Evolutionary conservation across 805 yeast genomes (phyloP), one percentile per base, ranked within the genome.

Genomic region (Lachancea dasiensis): DNA sequence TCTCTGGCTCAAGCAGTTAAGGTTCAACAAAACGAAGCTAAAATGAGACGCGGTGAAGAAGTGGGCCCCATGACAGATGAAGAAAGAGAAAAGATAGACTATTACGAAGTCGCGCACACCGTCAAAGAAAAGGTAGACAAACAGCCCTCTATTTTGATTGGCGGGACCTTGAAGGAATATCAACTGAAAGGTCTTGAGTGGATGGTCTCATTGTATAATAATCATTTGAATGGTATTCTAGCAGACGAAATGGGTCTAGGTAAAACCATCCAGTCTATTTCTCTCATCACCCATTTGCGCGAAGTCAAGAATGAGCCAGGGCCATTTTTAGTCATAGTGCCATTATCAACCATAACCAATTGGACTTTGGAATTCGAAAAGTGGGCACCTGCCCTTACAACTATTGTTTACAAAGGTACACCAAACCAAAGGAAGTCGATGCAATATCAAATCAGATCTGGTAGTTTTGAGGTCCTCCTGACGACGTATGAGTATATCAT

Each of bases 181-280:
- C 95, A 92, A 64, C 23, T 92, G 34, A 83, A 83, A 58, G 99
- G 99, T 56, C 69, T 92, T 40, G 96, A 92, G 58, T 92, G 99
- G 99, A 92, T 92, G 98, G 95, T 92, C 3, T 92, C 98, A 0
- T 65, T 92, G 42, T 92, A 75, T 67, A 92, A 92, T 59, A 92
- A 92, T 63, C 95, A 86, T 60, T 72, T 92, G 53, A 92, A 92
- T 58, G 99, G 99, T 69, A 92, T 92, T 48, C 65, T 92, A 41
- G 99, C 99, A 1, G 99, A 92, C 68, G 99, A 92, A 64, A 92
- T 92, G 99, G 99, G 99, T 46, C 70, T 92, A 45, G 99, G 99
- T 61, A 92, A 92, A 60, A 92, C 99, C 62, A 69, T 52, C 73
- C 94, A 84, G 59, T 76, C 89, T n/a, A 79, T 84, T 40, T 82